A percentile compares a stretch with the other conserved stretches of the same genome.
These are phyloP conservation scores for Rhizoctonia solani DNA, from an alignment of 1,284 basidiomycete species.

Conservation along the genomic window DNA sequence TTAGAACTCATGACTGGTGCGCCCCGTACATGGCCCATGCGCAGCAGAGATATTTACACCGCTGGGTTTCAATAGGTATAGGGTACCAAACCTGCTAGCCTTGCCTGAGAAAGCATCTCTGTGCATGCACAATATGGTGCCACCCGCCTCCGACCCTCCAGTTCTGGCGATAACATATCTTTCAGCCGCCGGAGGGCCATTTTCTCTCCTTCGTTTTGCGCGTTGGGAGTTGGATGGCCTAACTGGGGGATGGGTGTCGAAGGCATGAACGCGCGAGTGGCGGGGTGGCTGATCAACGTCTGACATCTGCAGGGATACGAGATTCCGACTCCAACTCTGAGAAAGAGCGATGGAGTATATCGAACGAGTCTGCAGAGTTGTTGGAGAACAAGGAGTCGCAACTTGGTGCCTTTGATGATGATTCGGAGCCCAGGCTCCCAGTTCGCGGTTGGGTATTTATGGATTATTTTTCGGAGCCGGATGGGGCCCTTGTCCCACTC, in stretches of 20 bases:
- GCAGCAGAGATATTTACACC: slow-evolving; percentile 11
- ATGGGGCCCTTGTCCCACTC: slow-evolving; percentile 59
- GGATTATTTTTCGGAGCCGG: slow-evolving; percentile 69
- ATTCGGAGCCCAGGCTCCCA: slow-evolving; percentile 43
- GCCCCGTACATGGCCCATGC: slow-evolving; percentile 40
- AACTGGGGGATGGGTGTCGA: slow-evolving; percentile 71
- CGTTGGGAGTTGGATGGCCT: slow-evolving; percentile 81
- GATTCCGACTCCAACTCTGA: slow-evolving; percentile 20
- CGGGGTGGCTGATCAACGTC: slow-evolving; percentile 65
- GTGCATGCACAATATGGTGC: slow-evolving; percentile 65
- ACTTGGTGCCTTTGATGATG: slow-evolving; percentile 14
- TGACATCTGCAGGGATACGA: slow-evolving; percentile 45
- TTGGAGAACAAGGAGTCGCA: slow-evolving; percentile 6
- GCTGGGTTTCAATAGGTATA: slow-evolving; percentile 64
- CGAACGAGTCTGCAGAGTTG: slow-evolving; percentile 38
- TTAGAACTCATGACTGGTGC: slow-evolving; percentile 83
- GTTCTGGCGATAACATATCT: slow-evolving; percentile 35
- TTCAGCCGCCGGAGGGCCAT: slow-evolving; percentile 12
- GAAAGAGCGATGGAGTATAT: neutral
- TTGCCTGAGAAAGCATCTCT: slow-evolving; percentile 71
- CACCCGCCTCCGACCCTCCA: slow-evolving; percentile 83
- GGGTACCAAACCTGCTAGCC: slow-evolving; percentile 70
- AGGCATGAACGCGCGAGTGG: slow-evolving; percentile 78
- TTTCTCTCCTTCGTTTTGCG: slow-evolving; percentile 72
- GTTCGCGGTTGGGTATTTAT: slow-evolving; percentile 72